Evolutionary conservation across 148 eudicot species (phyloP).

Genomic region (Heliosperma pusillum): DNA sequence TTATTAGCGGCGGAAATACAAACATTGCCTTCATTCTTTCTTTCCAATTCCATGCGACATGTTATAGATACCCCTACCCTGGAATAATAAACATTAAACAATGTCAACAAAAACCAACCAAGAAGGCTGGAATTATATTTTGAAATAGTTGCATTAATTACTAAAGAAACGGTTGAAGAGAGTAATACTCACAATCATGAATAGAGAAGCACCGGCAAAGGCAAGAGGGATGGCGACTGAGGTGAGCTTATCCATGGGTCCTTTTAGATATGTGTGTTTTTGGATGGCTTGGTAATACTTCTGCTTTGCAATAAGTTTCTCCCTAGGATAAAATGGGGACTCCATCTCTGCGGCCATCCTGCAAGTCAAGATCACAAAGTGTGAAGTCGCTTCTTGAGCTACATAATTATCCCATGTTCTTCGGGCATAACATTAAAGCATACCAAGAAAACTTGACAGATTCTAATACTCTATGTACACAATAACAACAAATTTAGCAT

Average conservation of each 20-base stretch:
- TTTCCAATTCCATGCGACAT: slow-evolving; percentile 94
- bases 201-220: slow-evolving; percentile 52
- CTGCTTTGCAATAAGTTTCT: slow-evolving; percentile 74
- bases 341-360: slow-evolving; percentile 62
- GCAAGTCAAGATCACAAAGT: slow-evolving; percentile 20
- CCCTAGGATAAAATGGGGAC: slow-evolving; percentile 71
- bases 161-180: background rate
- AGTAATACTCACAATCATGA: slow-evolving; percentile 56
- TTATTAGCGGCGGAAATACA: background rate
- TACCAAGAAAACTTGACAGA: background rate
- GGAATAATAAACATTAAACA: slow-evolving; percentile 8
- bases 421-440: background rate
- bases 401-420: background rate
- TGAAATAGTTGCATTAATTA: background rate
- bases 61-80: slow-evolving; percentile 80
- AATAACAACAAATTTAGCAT: background rate
- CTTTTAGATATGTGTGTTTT: slow-evolving; percentile 76
- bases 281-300: slow-evolving; percentile 62
- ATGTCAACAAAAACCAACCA: slow-evolving; percentile 1
- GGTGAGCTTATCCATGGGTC: slow-evolving; percentile 71
- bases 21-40: slow-evolving; percentile 52
- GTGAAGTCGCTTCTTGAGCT: background rate
- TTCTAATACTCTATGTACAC: background rate
- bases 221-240: slow-evolving; percentile 89
- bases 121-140: background rate